Evolutionary conservation across 495 filamentous ascomycete genomes (phyloP).

Genomic region (Podospora pseudoanserina): DNA sequence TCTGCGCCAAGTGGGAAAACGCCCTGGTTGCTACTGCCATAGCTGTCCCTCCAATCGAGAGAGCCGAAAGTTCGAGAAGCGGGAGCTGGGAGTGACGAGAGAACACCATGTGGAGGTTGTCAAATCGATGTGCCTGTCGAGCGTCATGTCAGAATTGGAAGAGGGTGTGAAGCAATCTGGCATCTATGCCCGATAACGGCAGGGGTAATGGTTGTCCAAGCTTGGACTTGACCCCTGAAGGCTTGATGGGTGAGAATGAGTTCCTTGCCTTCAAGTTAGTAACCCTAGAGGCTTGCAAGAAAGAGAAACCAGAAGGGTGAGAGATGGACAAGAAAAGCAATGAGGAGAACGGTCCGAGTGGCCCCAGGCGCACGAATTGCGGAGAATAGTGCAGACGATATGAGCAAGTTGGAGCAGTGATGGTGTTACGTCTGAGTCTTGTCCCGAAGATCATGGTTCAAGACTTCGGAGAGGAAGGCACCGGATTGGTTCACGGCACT

Average conservation of each 20-base stretch:
- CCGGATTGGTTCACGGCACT: too few relatives aligned
- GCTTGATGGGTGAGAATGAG: neutral
- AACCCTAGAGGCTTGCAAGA: neutral
- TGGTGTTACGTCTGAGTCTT: neutral
- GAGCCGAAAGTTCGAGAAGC: neutral
- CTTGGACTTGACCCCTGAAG: neutral
- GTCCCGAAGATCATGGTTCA: neutral
- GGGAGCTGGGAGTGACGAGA: neutral
- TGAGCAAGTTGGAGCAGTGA: neutral
- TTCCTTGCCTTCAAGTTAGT: too few relatives aligned
- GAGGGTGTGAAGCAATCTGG: neutral
- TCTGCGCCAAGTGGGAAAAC: slow-evolving; percentile 6
- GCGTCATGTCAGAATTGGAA: neutral
- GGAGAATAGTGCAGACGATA: neutral
- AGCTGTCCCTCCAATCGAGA: neutral
- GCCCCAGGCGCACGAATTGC: neutral
- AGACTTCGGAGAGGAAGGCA: neutral
- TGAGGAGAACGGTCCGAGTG: neutral
- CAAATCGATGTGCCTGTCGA: neutral
- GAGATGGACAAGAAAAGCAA: neutral
- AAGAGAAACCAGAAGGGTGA: neutral
- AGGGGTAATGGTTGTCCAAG: neutral
- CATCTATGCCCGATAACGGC: neutral
- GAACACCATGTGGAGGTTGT: neutral
- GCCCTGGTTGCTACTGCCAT: neutral